phyloP scores from a whole-genome alignment of 768 basidiomycete genomes.

The Lactarius pseudohatsudake region DNA sequence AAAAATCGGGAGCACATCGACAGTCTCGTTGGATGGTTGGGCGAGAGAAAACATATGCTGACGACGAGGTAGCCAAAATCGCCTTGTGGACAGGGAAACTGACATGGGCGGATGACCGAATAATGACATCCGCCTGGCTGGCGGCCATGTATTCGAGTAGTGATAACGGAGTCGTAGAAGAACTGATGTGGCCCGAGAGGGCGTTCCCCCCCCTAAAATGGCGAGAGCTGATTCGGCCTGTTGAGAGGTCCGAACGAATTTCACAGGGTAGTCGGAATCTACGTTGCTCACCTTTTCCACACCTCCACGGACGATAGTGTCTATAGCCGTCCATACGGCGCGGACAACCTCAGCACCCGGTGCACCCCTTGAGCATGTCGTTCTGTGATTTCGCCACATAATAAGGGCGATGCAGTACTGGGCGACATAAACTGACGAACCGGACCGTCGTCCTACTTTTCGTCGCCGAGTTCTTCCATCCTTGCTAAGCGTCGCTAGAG shows the following conservation, averaged over 20 bases:
- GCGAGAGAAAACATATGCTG: conserved; percentile 31
- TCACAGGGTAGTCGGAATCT: too few relatives aligned
- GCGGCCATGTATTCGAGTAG: not conserved
- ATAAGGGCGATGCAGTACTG: too few relatives aligned
- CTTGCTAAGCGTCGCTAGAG: not conserved
- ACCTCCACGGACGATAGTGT: too few relatives aligned
- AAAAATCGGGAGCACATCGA: not conserved
- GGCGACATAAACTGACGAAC: too few relatives aligned
- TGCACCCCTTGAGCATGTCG: too few relatives aligned
- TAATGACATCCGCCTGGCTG: conserved; percentile 40
- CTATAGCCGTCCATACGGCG: too few relatives aligned
- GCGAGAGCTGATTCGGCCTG: not conserved
- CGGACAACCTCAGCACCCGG: too few relatives aligned
- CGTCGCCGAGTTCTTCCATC: too few relatives aligned
- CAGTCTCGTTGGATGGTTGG: not conserved
- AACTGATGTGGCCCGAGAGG: not conserved
- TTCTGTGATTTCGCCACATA: too few relatives aligned
- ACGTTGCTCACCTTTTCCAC: too few relatives aligned
- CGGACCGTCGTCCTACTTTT: too few relatives aligned
- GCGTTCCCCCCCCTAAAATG: not conserved
- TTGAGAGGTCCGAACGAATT: too few relatives aligned
- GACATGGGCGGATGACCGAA: conserved; percentile 43
- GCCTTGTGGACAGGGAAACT: conserved; percentile 47
- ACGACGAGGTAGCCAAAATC: conserved; percentile 44
- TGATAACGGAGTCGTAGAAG: not conserved